A percentile compares a stretch with the other conserved stretches of the same genome.
Evolutionary conservation across 1,139 yeast genomes (phyloP).

Genomic region (Diutina ranongensis): DNA sequence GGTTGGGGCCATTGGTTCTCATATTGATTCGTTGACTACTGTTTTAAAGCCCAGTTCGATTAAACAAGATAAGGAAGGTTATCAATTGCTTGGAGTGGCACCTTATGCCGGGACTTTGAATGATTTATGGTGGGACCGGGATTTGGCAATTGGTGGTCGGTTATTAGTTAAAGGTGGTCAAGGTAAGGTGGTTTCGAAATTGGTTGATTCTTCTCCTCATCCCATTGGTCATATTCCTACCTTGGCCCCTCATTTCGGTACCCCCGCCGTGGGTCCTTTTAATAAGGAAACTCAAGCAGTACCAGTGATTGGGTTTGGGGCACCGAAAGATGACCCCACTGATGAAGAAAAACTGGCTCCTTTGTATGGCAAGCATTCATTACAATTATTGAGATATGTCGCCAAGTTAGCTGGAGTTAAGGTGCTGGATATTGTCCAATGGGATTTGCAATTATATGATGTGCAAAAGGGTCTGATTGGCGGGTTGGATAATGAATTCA

Average conservation of each 20-base stretch:
- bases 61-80: constrained; percentile 2
- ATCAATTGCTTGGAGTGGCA: constrained; percentile 1
- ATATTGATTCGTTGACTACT: constrained; percentile 3
- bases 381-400: constrained; percentile 42
- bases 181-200: constrained; percentile 24
- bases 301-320: constrained; percentile 43
- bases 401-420: constrained; percentile 35
- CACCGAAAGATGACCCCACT: constrained; percentile 25
- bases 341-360: constrained; percentile 54
- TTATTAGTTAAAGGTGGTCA: constrained; percentile 30
- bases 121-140: constrained; percentile 6
- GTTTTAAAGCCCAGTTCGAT: constrained; percentile 2
- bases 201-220: constrained; percentile 47
- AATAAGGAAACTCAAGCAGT: constrained; percentile 52
- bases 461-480: constrained; percentile 53
- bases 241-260: constrained; percentile 57
- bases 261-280: constrained; percentile 36
- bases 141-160: constrained; percentile 38
- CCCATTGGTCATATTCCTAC: constrained; percentile 59
- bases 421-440: constrained; percentile 41
- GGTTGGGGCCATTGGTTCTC: constrained; percentile 1
- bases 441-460: constrained; percentile 55
- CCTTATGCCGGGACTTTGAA: background rate
- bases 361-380: constrained; percentile 48
- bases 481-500: constrained; percentile 48